These are phyloP conservation scores for Crucihimalaya himalaica DNA, from an alignment of 345 rosid genomes.

Conservation along the genomic window DNA sequence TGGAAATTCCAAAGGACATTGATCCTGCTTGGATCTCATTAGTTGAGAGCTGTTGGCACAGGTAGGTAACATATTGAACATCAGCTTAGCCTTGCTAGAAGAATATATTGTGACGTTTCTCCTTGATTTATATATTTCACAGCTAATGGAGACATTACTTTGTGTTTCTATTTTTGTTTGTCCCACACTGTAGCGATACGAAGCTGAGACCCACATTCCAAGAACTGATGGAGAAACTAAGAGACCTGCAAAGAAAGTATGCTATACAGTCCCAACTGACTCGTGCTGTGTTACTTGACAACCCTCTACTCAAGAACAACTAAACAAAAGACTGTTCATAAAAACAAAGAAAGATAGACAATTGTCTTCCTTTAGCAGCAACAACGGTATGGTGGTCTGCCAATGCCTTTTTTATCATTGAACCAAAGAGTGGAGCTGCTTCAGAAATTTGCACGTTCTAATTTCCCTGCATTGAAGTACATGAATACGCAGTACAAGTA, in stretches of 20 bases:
- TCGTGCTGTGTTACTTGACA: conserved; percentile 50
- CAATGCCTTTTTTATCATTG: conserved; percentile 85
- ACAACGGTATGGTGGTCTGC: conserved; percentile 79
- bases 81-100: not conserved
- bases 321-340: not conserved
- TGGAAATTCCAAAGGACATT: conserved; percentile 75
- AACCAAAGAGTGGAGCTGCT: conserved; percentile 76
- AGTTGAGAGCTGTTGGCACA: conserved; percentile 94
- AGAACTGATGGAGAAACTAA: conserved; percentile 74
- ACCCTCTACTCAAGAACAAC: conserved; percentile 46
- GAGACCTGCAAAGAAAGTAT: conserved; percentile 71
- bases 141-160: not conserved
- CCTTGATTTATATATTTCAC: not conserved
- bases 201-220: conserved; percentile 73
- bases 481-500: conserved; percentile 82
- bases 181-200: conserved; percentile 60
- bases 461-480: conserved; percentile 84
- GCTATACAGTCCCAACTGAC: conserved; percentile 58
- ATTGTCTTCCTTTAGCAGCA: not conserved
- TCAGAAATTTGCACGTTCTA: conserved; percentile 72
- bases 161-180: conserved; percentile 18
- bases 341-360: not conserved
- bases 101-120: not conserved
- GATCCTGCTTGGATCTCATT: conserved; percentile 82
- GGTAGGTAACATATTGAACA: conserved; percentile 43